Percentiles rank a stretch among this genome's conserved stretches.
phyloP scores from a whole-genome alignment of 202 grass and related monocot genomes.

The Bolboschoenoplectus hybrid region DNA sequence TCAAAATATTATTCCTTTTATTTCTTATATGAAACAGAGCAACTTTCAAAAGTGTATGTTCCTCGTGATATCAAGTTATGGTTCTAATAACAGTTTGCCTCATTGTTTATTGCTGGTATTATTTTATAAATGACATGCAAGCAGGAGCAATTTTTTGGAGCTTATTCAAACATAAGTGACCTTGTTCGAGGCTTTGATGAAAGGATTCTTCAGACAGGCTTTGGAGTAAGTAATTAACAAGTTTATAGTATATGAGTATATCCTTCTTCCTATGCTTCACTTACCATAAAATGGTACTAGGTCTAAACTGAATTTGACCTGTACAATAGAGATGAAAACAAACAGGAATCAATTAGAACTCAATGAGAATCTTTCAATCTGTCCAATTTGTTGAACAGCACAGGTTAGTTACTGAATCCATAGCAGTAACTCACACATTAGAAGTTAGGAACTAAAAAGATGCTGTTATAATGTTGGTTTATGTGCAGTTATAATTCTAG shows the following conservation, averaged over 20 bases:
- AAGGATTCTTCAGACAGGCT: conserved; percentile 59
- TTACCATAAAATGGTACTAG: not conserved
- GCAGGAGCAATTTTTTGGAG: conserved; percentile 61
- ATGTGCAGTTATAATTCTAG: not conserved
- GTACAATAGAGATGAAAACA: not conserved
- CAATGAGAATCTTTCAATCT: not conserved
- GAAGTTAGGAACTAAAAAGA: not conserved
- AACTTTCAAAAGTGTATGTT: not conserved
- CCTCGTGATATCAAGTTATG: not conserved
- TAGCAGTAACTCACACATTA: not conserved
- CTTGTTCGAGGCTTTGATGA: conserved; percentile 74
- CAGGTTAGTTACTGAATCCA: not conserved
- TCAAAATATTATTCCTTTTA: not conserved
- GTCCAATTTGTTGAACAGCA: not conserved
- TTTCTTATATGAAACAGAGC: not conserved
- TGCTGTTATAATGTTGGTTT: not conserved
- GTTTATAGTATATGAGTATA: not conserved
- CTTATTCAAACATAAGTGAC: conserved; percentile 65
- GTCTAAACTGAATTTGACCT: not conserved
- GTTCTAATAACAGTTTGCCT: not conserved
- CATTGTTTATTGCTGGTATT: not conserved
- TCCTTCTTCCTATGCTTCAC: not conserved
- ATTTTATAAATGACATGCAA: conserved; percentile 22
- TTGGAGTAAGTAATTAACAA: conserved; percentile 55
- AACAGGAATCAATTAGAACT: not conserved